phyloP scores from a whole-genome alignment of 805 yeast genomes.

The Pichia ethanolica region DNA sequence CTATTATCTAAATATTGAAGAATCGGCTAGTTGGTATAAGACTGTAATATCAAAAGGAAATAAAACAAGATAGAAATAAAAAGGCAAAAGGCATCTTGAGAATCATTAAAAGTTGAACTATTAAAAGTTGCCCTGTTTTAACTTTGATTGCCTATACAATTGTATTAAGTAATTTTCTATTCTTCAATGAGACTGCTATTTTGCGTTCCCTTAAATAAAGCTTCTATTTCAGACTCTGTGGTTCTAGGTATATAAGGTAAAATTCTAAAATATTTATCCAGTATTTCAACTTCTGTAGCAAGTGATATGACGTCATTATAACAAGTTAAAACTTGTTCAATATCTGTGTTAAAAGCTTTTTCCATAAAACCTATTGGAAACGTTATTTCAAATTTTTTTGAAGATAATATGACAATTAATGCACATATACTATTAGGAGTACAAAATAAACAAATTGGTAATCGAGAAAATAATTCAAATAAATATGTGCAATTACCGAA shows the following conservation, averaged over 20 bases:
- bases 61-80: no score
- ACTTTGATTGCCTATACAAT: neutral
- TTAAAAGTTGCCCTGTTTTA: no score
- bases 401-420: slow-evolving; percentile 19
- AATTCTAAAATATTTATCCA: slow-evolving; percentile 21
- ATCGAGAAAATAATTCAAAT: slow-evolving; percentile 23
- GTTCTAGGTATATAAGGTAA: slow-evolving; percentile 17
- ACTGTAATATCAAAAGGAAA: no score
- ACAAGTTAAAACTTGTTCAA: slow-evolving; percentile 20
- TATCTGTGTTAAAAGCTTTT: slow-evolving; percentile 11
- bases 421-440: slow-evolving; percentile 20
- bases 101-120: no score
- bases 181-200: neutral
- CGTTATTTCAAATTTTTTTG: slow-evolving; percentile 13
- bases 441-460: slow-evolving; percentile 24
- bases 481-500: slow-evolving; percentile 22
- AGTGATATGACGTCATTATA: slow-evolving; percentile 17
- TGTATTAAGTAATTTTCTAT: neutral
- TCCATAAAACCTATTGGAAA: slow-evolving; percentile 15
- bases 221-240: slow-evolving; percentile 1
- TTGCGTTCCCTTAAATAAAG: neutral
- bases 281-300: slow-evolving; percentile 11
- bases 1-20: no score
- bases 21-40: no score
- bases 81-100: no score